A percentile compares a stretch with the other conserved stretches of the same genome.
phyloP scores from a whole-genome alignment of 2,329 filamentous ascomycete species.

The Epichloe sibirici region DNA sequence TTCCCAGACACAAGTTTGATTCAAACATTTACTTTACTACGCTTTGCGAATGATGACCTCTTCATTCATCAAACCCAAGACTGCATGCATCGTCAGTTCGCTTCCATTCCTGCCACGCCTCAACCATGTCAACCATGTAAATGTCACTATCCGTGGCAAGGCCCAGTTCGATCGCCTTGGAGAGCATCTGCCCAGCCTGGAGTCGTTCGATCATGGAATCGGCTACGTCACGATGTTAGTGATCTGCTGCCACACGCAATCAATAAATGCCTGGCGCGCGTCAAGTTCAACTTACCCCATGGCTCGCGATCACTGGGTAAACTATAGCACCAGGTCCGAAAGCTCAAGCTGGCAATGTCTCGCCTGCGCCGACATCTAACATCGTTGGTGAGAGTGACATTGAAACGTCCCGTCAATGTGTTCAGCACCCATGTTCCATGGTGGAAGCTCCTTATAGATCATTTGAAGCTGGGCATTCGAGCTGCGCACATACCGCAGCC shows the following conservation, averaged over 20 bases:
- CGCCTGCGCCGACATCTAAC: slow-evolving; percentile 1
- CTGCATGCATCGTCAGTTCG: slow-evolving; percentile 16
- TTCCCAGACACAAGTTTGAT: background rate
- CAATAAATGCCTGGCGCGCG: too few species aligned
- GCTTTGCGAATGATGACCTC: slow-evolving; percentile 15
- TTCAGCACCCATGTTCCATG: too few species aligned
- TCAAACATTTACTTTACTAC: background rate
- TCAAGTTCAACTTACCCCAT: slow-evolving; percentile 12
- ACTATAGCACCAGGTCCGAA: slow-evolving; percentile 20
- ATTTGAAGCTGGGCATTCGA: too few species aligned
- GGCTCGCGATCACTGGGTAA: slow-evolving; percentile 11
- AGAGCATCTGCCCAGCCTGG: slow-evolving; percentile 12
- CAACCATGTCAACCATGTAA: slow-evolving; percentile 16
- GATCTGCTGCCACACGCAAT: background rate
- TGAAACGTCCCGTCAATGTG: too few species aligned
- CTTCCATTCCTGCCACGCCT: slow-evolving; percentile 17
- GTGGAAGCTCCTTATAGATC: too few species aligned
- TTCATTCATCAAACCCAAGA: slow-evolving; percentile 17
- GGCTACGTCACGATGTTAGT: slow-evolving; percentile 7
- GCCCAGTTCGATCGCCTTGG: slow-evolving; percentile 14
- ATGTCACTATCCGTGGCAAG: slow-evolving; percentile 14
- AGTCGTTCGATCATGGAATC: slow-evolving; percentile 15
- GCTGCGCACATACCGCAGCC: too few species aligned
- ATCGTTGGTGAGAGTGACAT: too few species aligned
- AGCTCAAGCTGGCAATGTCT: slow-evolving; percentile 13